phyloP scores from a whole-genome alignment of 345 rosid genomes.

The Brassica juncea region DNA sequence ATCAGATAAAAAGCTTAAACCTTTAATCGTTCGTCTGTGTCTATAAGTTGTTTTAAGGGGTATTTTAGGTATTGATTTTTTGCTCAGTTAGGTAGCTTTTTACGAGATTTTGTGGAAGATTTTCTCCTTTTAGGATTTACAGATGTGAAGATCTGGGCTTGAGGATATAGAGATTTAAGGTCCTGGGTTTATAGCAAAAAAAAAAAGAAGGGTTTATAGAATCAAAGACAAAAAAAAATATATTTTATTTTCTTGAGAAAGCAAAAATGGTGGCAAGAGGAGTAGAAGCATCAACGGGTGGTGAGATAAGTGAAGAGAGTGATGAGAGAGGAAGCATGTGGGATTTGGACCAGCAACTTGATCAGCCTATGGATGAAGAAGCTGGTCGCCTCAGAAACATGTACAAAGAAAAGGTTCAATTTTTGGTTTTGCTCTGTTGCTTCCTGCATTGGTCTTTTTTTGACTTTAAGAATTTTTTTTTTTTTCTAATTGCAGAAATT shows the following conservation, averaged over 20 bases:
- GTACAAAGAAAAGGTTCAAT: constrained; percentile 77
- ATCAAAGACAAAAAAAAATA: background rate
- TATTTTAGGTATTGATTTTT: background rate
- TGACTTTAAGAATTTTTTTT: background rate
- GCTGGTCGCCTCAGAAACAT: constrained; percentile 78
- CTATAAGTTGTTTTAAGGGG: background rate
- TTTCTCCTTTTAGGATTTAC: too few species aligned
- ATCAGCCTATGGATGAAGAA: constrained; percentile 3
- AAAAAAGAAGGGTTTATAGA: background rate
- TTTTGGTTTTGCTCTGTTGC: background rate
- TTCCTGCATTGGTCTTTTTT: background rate
- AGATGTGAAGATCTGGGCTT: background rate
- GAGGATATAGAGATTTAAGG: constrained; percentile 20
- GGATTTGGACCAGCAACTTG: constrained; percentile 48
- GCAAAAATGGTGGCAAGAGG: constrained; percentile 49
- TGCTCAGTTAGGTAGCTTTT: background rate
- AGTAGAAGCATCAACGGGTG: constrained; percentile 45
- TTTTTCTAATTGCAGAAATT: background rate
- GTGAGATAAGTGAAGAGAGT: constrained; percentile 59
- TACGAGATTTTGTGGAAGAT: background rate
- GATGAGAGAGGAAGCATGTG: constrained; percentile 73
- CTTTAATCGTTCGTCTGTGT: constrained; percentile 4
- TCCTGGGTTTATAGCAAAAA: constrained; percentile 26
- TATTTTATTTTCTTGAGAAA: too few species aligned
- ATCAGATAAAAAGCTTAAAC: background rate